Base-by-base conservation (phyloP, 345 rosid genomes). In the Citrus maxima region DNA sequence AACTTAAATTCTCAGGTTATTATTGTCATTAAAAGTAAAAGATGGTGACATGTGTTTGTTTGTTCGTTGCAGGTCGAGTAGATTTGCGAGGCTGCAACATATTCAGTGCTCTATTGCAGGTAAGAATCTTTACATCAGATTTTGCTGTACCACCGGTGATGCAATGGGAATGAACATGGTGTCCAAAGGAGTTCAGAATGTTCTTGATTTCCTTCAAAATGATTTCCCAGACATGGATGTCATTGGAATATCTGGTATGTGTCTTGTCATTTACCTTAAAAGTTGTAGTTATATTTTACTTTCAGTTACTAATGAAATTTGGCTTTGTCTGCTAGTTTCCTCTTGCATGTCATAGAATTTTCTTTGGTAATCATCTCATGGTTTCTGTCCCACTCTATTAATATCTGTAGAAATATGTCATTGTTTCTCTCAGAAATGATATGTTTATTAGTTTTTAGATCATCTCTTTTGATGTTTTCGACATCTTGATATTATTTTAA, bases 91-190 rank as follows among this genome's bases (percentile, higher is more conserved):
- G 86, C 87, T 94, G 40, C 97, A 91, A 80, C 69, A 84, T 49
- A 83, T 93, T 32, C 74, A 84, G 67, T 91, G 97, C 59, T 56
- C 91, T 18, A 70, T 93, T n/a, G 95, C 96, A 1, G 98, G 98
- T n/a, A 93, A 88, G 90, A 93, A 93, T 83, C 90, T 93, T 14
- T 93, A 90, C 74, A 85, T 85, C 30, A 89, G 98, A 81, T 94
- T 94, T 78, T 76, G 85, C 58, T 91, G 96, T 79, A 82, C 94
- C 83, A 94, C 98, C 1, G 98, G 98, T 25, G 98, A 94, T 71
- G 98, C 98, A 13, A 94, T 94, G 98, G 98, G 98, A 79, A 94
- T 94, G 98, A 94, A 94, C 87, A 94, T 94, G 98, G 92, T 91
- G 24, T 93, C 98, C 59, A 94, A 94, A 83, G 97, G 97, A 61